Conservation (phyloP, 306 rosid genomes). For the Casuarina glauca region DNA sequence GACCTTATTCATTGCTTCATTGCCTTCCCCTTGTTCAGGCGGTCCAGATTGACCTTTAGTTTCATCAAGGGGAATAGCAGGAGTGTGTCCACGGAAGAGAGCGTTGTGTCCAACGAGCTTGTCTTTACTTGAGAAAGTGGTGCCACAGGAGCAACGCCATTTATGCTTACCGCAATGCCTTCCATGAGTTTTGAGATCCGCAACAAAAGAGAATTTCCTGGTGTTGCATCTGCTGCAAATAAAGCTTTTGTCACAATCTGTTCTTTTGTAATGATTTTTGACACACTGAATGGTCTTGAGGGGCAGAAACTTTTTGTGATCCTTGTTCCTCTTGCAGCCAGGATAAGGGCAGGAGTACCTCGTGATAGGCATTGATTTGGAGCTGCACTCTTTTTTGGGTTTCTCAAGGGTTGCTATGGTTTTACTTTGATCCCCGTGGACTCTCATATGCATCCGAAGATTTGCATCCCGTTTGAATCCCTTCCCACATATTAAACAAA, state of each 20-base stretch:
- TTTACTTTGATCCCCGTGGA: conserved; percentile 95
- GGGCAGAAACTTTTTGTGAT: conserved; percentile 91
- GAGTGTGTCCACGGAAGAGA: conserved; percentile 97
- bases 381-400: conserved; percentile 67
- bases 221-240: conserved; percentile 90
- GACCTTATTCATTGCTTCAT: conserved; percentile 41
- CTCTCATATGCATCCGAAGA: conserved; percentile 98
- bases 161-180: conserved; percentile 98
- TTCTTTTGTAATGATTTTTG: conserved; percentile 98
- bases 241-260: conserved; percentile 97
- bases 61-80: conserved; percentile 85
- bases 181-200: conserved; percentile 97
- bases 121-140: conserved; percentile 99
- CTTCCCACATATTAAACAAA: conserved; percentile 94
- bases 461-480: conserved; percentile 99
- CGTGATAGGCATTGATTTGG: conserved; percentile 68
- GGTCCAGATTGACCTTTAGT: conserved; percentile 35
- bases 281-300: conserved; percentile 94
- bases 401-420: conserved; percentile 95
- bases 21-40: conserved; percentile 43
- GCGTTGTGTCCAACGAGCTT: conserved; percentile 98
- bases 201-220: conserved; percentile 93
- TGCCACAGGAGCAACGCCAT: conserved; percentile 99
- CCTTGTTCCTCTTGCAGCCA: conserved; percentile 97
- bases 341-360: conserved; percentile 92